Conservation (phyloP, 2,329 filamentous ascomycete species). For the Sporothrix luriei region DNA sequence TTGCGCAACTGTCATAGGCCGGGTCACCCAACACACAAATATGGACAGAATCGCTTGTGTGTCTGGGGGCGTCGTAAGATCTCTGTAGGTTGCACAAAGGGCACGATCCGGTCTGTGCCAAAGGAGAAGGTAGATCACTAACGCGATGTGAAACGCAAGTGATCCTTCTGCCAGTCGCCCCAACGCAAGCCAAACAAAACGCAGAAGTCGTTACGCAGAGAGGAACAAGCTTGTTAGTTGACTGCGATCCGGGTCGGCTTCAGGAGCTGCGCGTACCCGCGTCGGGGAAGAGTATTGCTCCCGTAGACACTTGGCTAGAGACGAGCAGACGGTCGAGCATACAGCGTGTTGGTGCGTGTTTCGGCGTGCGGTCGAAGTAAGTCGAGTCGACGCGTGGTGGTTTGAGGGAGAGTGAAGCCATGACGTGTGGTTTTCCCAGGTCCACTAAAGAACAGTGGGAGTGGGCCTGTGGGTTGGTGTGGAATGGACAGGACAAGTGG, state of each 20-base stretch:
- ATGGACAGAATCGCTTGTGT: neutral
- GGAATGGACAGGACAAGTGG: neutral
- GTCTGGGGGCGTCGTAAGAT: neutral
- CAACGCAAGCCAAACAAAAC: neutral
- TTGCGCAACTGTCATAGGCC: slow-evolving; percentile 13
- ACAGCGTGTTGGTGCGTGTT: slow-evolving; percentile 9
- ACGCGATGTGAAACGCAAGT: neutral
- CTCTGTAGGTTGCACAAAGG: neutral
- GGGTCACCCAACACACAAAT: neutral
- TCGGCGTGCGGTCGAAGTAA: neutral
- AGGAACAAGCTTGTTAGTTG: neutral
- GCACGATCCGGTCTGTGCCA: slow-evolving; percentile 14
- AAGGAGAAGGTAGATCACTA: neutral
- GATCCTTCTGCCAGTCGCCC: neutral
- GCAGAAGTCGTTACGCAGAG: slow-evolving; percentile 12
- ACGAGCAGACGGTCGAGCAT: neutral
- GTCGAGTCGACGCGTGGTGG: slow-evolving; percentile 10
- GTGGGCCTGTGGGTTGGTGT: neutral
- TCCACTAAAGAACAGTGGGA: neutral
- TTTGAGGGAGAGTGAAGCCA: neutral
- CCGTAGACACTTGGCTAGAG: slow-evolving; percentile 2
- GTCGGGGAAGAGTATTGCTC: neutral
- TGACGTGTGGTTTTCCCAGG: slow-evolving; percentile 19
- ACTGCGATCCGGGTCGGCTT: slow-evolving; percentile 20
- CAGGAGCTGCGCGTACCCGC: slow-evolving; percentile 11